A percentile compares a stretch with the other conserved stretches of the same genome.
Evolutionary conservation across 2,329 filamentous ascomycete species (phyloP).

Genomic region (Diaporthe nobilis): DNA sequence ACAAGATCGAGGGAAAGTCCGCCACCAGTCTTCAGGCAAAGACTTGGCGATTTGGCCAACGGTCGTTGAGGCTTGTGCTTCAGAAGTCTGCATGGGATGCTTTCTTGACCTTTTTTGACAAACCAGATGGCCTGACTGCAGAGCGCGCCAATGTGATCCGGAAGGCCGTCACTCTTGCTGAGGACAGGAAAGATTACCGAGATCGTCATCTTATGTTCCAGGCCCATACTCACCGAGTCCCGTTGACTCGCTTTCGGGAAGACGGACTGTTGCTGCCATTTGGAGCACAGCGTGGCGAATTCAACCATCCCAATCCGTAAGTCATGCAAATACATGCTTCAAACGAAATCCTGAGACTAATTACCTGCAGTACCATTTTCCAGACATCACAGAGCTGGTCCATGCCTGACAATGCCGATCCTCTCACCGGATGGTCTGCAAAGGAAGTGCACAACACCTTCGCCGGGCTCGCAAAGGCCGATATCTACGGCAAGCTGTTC

Average conservation of each 20-base stretch:
- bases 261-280: slow-evolving; percentile 19
- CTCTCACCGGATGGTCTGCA: not conserved
- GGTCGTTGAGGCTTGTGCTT: not conserved
- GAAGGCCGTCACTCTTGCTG: not conserved
- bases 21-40: not conserved
- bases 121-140: not conserved
- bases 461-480: not conserved
- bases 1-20: not conserved
- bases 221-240: not conserved
- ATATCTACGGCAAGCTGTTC: slow-evolving; percentile 17
- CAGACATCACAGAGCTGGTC: not conserved
- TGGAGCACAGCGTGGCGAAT: not conserved
- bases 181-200: not conserved
- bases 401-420: slow-evolving; percentile 6
- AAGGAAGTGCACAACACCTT: not conserved
- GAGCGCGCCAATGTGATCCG: not conserved
- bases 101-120: not conserved
- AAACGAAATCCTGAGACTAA: not conserved
- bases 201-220: not conserved
- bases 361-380: not conserved
- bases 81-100: not conserved
- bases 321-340: not conserved
- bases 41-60: not conserved
- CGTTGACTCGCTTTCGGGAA: slow-evolving; percentile 8
- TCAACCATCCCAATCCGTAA: slow-evolving; percentile 15